Conservation (phyloP, 73 alveolate species). For the Tetrahymena malaccensis region DNA sequence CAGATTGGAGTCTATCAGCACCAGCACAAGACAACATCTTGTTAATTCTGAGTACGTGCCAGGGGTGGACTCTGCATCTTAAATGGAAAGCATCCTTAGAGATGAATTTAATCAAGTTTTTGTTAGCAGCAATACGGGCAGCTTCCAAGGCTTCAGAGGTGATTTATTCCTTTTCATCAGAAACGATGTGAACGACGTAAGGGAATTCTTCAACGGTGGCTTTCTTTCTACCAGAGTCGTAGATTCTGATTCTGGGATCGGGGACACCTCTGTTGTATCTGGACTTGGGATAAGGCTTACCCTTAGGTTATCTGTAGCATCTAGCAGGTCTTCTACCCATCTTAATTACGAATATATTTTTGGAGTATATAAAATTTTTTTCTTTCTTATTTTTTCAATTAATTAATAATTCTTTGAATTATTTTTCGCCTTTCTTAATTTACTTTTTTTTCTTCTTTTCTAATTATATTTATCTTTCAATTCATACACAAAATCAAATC, state of each 20-base stretch:
- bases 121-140: slow-evolving; percentile 97
- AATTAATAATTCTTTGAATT: background rate
- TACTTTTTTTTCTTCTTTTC: background rate
- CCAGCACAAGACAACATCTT: slow-evolving; percentile 99
- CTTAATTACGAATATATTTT: background rate
- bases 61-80: slow-evolving; percentile 94
- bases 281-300: slow-evolving; percentile 98
- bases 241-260: slow-evolving; percentile 92
- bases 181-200: slow-evolving; percentile 76
- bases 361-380: background rate
- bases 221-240: slow-evolving; percentile 88
- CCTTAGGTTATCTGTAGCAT: slow-evolving; percentile 87
- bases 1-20: slow-evolving; percentile 98
- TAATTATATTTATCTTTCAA: background rate
- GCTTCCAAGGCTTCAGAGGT: slow-evolving; percentile 99
- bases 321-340: slow-evolving; percentile 96
- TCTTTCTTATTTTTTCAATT: background rate
- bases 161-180: slow-evolving; percentile 94
- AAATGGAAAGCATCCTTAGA: slow-evolving; percentile 94
- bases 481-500: background rate
- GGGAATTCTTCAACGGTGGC: slow-evolving; percentile 87
- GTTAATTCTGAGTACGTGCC: slow-evolving; percentile 97
- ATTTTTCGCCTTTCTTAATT: background rate
- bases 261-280: slow-evolving; percentile 98
- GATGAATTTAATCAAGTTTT: slow-evolving; percentile 78